Base-by-base conservation (phyloP, 768 basidiomycete species). In the Amanita molliuscula region DNA sequence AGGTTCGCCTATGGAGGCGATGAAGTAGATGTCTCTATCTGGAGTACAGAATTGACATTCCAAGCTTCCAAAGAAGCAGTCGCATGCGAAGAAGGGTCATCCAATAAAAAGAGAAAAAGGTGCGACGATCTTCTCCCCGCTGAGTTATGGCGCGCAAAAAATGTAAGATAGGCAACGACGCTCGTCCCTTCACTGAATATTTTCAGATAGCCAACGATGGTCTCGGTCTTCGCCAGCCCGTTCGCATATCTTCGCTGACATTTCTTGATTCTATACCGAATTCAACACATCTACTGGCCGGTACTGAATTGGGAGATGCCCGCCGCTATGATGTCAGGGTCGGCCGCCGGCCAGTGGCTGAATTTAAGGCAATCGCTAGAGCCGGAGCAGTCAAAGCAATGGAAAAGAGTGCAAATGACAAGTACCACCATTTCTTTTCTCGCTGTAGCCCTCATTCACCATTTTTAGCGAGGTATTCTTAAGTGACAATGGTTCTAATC, bases 81-180 rank as follows among this genome's bases (percentile, higher is more conserved):
- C 7, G 51, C 55, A 11, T 52, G 62, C 3, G 44, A 56, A 10
- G 53, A 59, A 40, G 47, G 54, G 18, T 29, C 59, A 1, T 31
- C 57, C 9, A 46, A 61, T 8, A 80, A 77, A 58, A 82, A 86
- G 58, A 67, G 84, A 56, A 83, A 82, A 62, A 67, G 81, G 21
- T 61, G 65, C 3, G 75, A 79, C 4, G 63, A 70, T 2, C 58
- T 88, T 2, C 76, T 89, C 44, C 75, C 81, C 0, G 85, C 78
- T 0, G 90, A 93, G 67, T 58, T 83, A 3, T 93, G 90, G 90
- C 71, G 89, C 50, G 88, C 88, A 8, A 85, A 83, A 63, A 92
- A 93, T 61, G 84, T 88, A 50, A 33, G 71, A 58, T 25, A n/a
- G n/a, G 18, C 38, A 18, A 36, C 43, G 16, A 35, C 16, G 8